Percentiles rank a stretch among this genome's conserved stretches.
phyloP scores from a whole-genome alignment of 2,329 filamentous ascomycete species.

The Coniella lustricola region DNA sequence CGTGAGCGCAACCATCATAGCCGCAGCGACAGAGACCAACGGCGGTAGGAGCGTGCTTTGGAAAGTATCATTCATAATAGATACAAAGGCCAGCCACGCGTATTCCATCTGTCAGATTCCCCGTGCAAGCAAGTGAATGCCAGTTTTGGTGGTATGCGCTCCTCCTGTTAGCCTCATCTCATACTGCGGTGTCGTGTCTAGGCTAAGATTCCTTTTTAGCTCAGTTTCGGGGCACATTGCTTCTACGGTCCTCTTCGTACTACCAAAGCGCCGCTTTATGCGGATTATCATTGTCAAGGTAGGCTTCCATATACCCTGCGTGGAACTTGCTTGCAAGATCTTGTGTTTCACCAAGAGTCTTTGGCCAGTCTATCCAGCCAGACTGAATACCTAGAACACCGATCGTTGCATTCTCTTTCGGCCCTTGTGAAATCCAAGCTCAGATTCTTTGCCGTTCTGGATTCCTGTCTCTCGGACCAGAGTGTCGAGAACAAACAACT shows the following conservation, averaged over 20 bases:
- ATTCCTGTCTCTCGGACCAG: too few species aligned
- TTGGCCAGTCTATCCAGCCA: too few species aligned
- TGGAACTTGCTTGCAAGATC: too few species aligned
- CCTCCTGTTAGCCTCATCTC: neutral
- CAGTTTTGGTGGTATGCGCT: neutral
- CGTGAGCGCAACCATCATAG: slow-evolving; percentile 7
- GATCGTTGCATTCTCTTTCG: too few species aligned
- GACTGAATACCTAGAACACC: too few species aligned
- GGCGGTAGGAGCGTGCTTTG: slow-evolving; percentile 2
- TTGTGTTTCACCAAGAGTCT: too few species aligned
- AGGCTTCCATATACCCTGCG: too few species aligned
- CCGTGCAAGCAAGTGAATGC: neutral
- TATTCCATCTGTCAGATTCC: neutral
- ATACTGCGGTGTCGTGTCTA: neutral
- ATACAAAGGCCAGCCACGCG: neutral
- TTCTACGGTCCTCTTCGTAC: neutral
- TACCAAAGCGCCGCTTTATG: neutral
- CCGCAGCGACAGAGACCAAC: slow-evolving; percentile 9
- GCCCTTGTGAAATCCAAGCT: too few species aligned
- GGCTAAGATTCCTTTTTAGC: neutral
- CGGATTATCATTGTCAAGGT: neutral
- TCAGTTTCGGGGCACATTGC: neutral
- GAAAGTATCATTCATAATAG: neutral
- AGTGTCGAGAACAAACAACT: too few species aligned
- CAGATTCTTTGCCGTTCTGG: too few species aligned